Evolutionary conservation across 208 protist genomes (phyloP).

Genomic region (Crithidia bombi): DNA sequence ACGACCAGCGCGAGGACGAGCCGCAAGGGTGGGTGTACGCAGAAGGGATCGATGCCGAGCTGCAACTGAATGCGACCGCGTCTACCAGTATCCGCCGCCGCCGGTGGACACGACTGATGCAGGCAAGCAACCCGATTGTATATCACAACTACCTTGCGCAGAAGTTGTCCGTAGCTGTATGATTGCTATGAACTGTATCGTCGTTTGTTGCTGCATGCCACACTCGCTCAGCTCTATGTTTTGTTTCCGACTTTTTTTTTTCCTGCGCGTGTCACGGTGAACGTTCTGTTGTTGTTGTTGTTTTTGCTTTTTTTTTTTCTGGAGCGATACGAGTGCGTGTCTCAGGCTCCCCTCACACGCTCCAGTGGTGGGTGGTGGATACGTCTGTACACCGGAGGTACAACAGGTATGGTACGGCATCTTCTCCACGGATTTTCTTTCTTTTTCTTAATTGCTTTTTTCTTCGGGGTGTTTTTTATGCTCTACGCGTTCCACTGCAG

Average conservation of each 20-base stretch:
- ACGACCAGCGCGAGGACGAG: constrained; percentile 47
- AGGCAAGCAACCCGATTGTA: constrained; percentile 52
- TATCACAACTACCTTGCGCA: constrained; percentile 52
- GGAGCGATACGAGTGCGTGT: neutral
- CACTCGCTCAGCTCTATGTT: neutral
- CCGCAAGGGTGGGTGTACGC: constrained; percentile 67
- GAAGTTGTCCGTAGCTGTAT: neutral
- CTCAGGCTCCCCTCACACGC: too few species aligned
- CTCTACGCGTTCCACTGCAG: too few species aligned
- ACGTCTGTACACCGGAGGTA: too few species aligned
- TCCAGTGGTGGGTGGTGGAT: too few species aligned
- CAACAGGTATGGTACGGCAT: too few species aligned
- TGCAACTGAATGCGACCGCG: constrained; percentile 31
- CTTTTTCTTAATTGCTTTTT: too few species aligned
- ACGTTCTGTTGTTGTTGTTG: neutral
- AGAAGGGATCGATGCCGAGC: constrained; percentile 20
- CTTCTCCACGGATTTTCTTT: too few species aligned
- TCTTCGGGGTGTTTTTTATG: too few species aligned
- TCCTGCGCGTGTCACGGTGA: neutral
- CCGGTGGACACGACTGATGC: constrained; percentile 63
- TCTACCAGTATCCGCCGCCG: constrained; percentile 38
- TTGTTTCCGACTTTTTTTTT: neutral
- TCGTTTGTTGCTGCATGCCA: too few species aligned
- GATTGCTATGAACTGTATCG: neutral
- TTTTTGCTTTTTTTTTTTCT: neutral